Percentiles rank a stretch among this genome's conserved stretches.
Evolutionary conservation across 345 rosid genomes (phyloP).

Genomic region (Theobroma cacao): DNA sequence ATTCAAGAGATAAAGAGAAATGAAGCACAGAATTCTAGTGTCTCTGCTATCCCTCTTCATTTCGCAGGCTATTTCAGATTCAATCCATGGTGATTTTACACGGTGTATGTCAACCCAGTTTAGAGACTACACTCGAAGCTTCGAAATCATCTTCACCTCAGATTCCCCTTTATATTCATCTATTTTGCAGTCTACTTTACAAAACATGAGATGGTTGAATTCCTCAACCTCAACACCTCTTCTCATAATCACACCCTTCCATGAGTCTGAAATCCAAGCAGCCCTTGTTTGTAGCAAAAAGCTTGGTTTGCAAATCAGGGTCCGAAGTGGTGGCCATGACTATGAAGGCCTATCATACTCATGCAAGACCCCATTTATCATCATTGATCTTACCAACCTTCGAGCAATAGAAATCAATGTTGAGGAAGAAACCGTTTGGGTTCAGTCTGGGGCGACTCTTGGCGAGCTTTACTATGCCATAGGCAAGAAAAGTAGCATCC

Average conservation of each 20-base stretch:
- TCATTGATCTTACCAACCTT: constrained; percentile 42
- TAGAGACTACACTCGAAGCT: constrained; percentile 19
- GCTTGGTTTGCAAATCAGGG: constrained; percentile 33
- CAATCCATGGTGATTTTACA: constrained; percentile 17
- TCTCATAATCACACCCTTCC: constrained; percentile 36
- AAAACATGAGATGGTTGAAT: constrained; percentile 36
- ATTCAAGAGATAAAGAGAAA: neutral
- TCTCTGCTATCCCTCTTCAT: constrained; percentile 21
- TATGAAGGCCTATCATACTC: constrained; percentile 52
- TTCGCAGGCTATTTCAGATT: neutral
- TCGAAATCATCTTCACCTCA: constrained; percentile 30
- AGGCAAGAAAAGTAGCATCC: constrained; percentile 33
- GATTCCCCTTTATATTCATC: constrained; percentile 26
- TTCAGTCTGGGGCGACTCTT: constrained; percentile 43
- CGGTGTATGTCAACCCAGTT: constrained; percentile 37
- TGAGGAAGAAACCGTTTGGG: constrained; percentile 35
- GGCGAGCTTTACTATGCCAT: constrained; percentile 49
- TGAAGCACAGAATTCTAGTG: constrained; percentile 10
- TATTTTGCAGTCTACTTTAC: constrained; percentile 27
- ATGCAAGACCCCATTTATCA: constrained; percentile 31
- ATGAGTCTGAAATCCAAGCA: constrained; percentile 43
- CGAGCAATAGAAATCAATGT: constrained; percentile 25
- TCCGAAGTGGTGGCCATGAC: constrained; percentile 60
- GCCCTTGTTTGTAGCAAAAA: constrained; percentile 31
- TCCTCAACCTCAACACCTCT: constrained; percentile 30